Conservation (phyloP, 177 flowering plant genomes). For the Telopea speciosissima region DNA sequence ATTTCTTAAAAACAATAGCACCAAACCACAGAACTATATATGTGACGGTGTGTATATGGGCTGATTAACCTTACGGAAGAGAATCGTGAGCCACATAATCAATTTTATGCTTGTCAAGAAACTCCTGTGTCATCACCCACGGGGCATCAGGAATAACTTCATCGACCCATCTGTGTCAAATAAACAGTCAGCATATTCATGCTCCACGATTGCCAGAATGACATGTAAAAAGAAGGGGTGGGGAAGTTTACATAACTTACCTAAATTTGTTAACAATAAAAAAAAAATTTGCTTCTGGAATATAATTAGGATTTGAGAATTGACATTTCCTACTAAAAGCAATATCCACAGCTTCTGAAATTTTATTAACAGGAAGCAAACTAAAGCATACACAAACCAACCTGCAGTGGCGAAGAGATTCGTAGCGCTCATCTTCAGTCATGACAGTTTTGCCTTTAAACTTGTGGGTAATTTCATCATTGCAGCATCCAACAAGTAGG, state of each 20-base stretch:
- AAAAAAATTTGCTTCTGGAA: no score
- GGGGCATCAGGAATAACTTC: conserved; percentile 97
- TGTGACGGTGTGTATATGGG: conserved; percentile 6
- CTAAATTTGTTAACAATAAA: no score
- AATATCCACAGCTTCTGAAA: background rate
- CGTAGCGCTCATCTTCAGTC: conserved; percentile 74
- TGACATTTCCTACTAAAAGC: no score
- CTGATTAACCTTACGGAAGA: conserved; percentile 67
- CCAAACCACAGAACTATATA: background rate
- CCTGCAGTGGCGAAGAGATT: conserved; percentile 74
- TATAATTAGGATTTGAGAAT: no score
- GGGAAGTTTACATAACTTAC: no score
- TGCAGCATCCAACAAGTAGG: conserved; percentile 90
- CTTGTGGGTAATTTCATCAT: conserved; percentile 65
- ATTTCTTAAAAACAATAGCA: background rate
- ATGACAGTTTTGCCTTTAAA: conserved; percentile 91
- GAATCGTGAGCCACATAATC: conserved; percentile 92
- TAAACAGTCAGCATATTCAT: background rate
- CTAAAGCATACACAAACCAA: background rate
- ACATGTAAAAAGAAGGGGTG: background rate
- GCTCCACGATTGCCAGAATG: background rate
- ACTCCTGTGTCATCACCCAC: conserved; percentile 74
- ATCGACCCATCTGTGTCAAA: conserved; percentile 77
- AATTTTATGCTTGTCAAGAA: conserved; percentile 77
- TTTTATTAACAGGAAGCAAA: background rate